These are phyloP conservation scores for Juncus effusus DNA, from an alignment of 176 grass and related monocot species.

Conservation along the genomic window DNA sequence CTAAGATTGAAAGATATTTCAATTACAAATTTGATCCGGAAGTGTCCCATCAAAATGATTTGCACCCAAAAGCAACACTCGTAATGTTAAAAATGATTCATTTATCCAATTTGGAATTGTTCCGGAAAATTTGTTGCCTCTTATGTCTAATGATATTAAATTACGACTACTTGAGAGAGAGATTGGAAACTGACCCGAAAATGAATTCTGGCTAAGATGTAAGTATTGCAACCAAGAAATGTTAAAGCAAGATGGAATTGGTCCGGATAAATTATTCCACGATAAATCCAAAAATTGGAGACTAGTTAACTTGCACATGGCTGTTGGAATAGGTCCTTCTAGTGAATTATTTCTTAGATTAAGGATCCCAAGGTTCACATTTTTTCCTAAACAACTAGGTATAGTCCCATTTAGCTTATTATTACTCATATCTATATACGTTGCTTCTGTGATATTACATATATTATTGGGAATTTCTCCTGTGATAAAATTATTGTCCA, in stretches of 20 bases:
- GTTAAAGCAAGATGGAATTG: slow-evolving; percentile 16
- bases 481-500: slow-evolving; percentile 1
- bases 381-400: not conserved
- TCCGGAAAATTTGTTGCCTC: slow-evolving; percentile 27
- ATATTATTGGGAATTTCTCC: slow-evolving; percentile 19
- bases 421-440: not conserved
- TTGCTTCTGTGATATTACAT: not conserved
- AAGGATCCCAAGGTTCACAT: not conserved
- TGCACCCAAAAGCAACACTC: slow-evolving; percentile 24
- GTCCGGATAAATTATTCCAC: slow-evolving; percentile 27
- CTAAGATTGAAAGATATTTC: slow-evolving; percentile 14
- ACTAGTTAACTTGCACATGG: not conserved
- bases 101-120: slow-evolving; percentile 7
- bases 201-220: slow-evolving; percentile 17
- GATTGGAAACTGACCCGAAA: slow-evolving; percentile 24
- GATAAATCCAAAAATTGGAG: slow-evolving; percentile 36
- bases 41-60: slow-evolving; percentile 30
- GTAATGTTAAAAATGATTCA: slow-evolving; percentile 14
- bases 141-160: slow-evolving; percentile 23
- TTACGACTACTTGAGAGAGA: not conserved
- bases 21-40: slow-evolving; percentile 15
- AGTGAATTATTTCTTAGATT: too few species aligned
- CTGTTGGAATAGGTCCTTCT: not conserved
- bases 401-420: not conserved
- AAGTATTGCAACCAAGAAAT: too few species aligned